Percentiles rank a stretch among this genome's conserved stretches.
These are phyloP conservation scores for Coemansia sp. DNA, from an alignment of 192 early-diverging fungal species.

Conservation along the genomic window DNA sequence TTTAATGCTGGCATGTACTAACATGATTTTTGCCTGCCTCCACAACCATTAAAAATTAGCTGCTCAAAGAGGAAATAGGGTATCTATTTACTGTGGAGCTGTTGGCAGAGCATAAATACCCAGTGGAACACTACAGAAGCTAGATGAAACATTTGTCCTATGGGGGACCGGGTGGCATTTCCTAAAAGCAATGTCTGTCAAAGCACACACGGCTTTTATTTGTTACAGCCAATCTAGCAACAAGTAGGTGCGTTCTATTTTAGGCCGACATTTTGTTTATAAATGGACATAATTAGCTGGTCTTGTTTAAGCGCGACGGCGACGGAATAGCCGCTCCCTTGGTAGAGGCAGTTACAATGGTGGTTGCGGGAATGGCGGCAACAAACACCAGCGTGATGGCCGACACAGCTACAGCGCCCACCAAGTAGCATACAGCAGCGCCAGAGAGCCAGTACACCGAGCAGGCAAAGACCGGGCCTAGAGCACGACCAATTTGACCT, in stretches of 20 bases:
- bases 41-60: no score
- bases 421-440: slow-evolving; percentile 61
- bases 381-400: slow-evolving; percentile 42
- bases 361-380: slow-evolving; percentile 12
- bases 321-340: not conserved
- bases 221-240: no score
- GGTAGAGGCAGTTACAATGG: not conserved
- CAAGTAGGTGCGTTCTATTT: not conserved
- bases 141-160: no score
- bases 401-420: slow-evolving; percentile 60
- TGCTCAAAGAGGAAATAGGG: no score
- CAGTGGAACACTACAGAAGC: no score
- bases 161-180: no score
- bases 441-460: slow-evolving; percentile 83
- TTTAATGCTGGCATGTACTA: no score
- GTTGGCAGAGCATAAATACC: no score
- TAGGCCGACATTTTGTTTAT: not conserved
- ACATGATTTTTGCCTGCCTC: no score
- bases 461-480: slow-evolving; percentile 88
- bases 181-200: no score
- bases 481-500: slow-evolving; percentile 88
- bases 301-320: not conserved
- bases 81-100: no score
- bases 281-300: not conserved
- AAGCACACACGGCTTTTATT: no score